Percentiles rank a stretch among this genome's conserved stretches.
phyloP scores from a whole-genome alignment of 2,329 filamentous ascomycete genomes.

The Calonectria fujianensis region DNA sequence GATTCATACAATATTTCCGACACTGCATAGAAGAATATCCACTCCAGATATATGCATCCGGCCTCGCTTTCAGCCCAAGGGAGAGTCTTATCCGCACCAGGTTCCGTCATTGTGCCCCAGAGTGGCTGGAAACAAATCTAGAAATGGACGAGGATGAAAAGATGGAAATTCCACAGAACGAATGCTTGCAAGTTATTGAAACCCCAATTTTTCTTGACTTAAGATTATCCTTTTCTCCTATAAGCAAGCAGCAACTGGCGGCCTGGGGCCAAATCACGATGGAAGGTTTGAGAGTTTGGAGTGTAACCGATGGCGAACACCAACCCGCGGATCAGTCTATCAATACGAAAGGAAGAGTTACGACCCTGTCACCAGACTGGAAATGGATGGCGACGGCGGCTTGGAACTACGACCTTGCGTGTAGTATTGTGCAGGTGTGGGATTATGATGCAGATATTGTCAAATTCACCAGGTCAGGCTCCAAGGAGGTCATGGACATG shows the following conservation, averaged over 20 bases:
- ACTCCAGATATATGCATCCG: background rate
- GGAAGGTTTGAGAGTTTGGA: background rate
- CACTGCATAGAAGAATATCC: constrained; percentile 7
- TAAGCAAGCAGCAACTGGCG: background rate
- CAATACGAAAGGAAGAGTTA: background rate
- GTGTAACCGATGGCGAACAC: background rate
- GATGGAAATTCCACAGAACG: background rate
- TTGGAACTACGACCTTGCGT: background rate
- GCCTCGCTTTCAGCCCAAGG: background rate
- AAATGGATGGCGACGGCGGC: background rate
- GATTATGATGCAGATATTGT: background rate
- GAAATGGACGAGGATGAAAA: background rate
- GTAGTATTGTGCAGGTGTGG: background rate
- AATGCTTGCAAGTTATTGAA: background rate
- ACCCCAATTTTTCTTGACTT: fast-evolving
- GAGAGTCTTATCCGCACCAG: background rate
- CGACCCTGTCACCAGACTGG: background rate
- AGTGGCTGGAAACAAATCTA: background rate
- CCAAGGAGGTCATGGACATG: fast-evolving
- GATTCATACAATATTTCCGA: background rate
- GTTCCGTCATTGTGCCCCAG: background rate
- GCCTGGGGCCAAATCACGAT: background rate
- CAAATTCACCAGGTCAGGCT: background rate
- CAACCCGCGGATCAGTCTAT: background rate
- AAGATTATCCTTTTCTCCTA: background rate